A percentile compares a stretch with the other conserved stretches of the same genome.
Evolutionary conservation across 140 eudicot species (phyloP).

Genomic region (Anethum foeniculum): DNA sequence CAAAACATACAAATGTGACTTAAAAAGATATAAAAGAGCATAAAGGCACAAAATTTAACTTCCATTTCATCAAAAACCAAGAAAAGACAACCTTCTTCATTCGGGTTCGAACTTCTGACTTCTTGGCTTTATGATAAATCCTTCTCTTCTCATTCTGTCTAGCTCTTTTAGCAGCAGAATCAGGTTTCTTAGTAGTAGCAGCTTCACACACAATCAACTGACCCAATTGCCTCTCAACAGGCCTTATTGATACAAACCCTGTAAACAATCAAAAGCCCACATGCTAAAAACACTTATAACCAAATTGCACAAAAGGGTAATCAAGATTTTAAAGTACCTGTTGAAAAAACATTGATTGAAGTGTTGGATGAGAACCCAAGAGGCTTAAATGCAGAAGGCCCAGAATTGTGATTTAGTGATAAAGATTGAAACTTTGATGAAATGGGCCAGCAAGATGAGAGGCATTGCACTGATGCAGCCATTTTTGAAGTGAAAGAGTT

Average conservation of each 20-base stretch:
- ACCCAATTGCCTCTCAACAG: constrained; percentile 25
- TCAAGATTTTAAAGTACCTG: constrained; percentile 27
- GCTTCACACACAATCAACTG: constrained; percentile 72
- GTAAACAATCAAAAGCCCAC: constrained; percentile 6
- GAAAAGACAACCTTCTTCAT: constrained; percentile 63
- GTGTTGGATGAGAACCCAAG: constrained; percentile 53
- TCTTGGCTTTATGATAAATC: constrained; percentile 49
- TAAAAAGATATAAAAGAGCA: neutral
- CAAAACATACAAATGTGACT: neutral
- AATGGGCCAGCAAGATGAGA: constrained; percentile 37
- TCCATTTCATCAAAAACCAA: neutral
- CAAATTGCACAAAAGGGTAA: neutral
- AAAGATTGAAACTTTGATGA: constrained; percentile 42
- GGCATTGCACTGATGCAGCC: constrained; percentile 34
- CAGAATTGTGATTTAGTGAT: constrained; percentile 28
- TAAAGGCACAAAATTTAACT: neutral
- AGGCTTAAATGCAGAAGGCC: constrained; percentile 42
- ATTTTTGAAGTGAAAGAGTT: constrained; percentile 7
- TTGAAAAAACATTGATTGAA: constrained; percentile 48
- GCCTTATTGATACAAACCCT: constrained; percentile 52
- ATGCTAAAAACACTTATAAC: neutral
- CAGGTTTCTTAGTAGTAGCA: constrained; percentile 48
- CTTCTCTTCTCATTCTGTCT: constrained; percentile 88
- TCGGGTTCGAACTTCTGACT: constrained; percentile 77
- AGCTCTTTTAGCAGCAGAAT: constrained; percentile 84